phyloP scores from a whole-genome alignment of 2,329 filamentous ascomycete genomes.

The Sclerotinia borealis region DNA sequence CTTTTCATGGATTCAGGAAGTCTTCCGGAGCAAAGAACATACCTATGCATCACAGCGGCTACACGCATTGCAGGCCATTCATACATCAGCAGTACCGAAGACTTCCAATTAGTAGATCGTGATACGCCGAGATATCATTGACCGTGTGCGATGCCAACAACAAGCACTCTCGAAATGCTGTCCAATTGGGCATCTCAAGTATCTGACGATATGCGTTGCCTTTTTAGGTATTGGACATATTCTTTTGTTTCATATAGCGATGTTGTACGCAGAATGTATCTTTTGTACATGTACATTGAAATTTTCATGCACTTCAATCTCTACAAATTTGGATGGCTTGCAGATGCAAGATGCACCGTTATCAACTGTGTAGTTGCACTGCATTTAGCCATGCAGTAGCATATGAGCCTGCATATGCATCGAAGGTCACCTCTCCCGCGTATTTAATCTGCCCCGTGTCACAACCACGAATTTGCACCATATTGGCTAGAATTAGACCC shows the following conservation, averaged over 20 bases:
- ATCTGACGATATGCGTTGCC: background rate
- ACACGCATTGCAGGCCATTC: constrained; percentile 1
- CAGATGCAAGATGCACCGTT: constrained; percentile 10
- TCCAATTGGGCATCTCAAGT: background rate
- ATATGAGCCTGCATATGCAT: constrained; percentile 3
- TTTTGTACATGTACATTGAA: background rate
- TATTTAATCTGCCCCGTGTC: constrained; percentile 13
- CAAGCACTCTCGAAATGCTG: background rate
- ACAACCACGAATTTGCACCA: constrained; percentile 19
- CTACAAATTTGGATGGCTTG: constrained; percentile 1
- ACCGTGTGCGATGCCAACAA: background rate
- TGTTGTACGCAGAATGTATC: background rate
- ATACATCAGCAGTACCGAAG: background rate
- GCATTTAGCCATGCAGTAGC: constrained; percentile 4
- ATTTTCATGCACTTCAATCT: background rate
- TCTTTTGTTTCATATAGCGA: background rate
- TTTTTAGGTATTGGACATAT: background rate
- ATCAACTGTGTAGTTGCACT: background rate
- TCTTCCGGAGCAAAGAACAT: constrained; percentile 7
- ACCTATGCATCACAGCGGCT: constrained; percentile 2
- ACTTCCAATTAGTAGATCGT: background rate
- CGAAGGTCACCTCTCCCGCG: constrained; percentile 6
- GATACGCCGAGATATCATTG: background rate
- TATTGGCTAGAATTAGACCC: constrained; percentile 16
- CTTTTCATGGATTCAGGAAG: constrained; percentile 10